Evolutionary conservation across 495 filamentous ascomycete genomes (phyloP), one percentile per base, ranked within the genome.

Genomic region (Haplographium delicatum): DNA sequence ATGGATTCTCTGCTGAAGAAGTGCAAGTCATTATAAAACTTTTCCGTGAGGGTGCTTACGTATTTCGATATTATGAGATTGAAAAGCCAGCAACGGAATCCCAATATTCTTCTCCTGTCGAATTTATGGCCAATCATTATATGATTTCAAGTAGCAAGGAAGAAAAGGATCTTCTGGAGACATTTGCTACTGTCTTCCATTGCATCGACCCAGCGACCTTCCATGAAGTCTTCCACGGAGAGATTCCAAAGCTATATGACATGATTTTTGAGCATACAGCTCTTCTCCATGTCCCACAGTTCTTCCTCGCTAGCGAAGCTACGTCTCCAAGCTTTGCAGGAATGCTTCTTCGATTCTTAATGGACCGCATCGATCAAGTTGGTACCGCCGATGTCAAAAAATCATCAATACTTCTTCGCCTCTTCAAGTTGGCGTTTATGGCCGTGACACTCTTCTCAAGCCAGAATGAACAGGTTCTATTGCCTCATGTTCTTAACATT

Each of bases 401-500:
- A 66, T 90, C 91, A 0, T 89, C 90, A 41, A 93, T 97, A 45
- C 72, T 99, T 8, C 73, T 99, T 13, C 82, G 94, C 37, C 82
- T 99, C 44, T 99, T 99, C 75, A 99, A 99, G 69, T 74, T 99
- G 37, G 95, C 90, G 4, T 99, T 99, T 71, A 99, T 99, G 94
- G 94, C 94, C 0, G 94, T 99, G 23, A 97, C 94, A 0, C 69
- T 99, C 8, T 99, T 99, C 64, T 90, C 89, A 0, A 74, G 78
- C 8, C 90, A 96, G 63, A 99, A 99, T 60, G 94, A 99, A 64
- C 86, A 88, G 61, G 91, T 99, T 2, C 72, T 99, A 13, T 76
- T 96, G 34, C 94, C 94, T 0, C 94, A 97, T 66, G 93, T 99
- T 37, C 85, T 89, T 33, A 91, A 93, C 63, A 94, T 99, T 54